Base-by-base conservation (phyloP, 1,139 yeast genomes). In the Pichia sp. region DNA sequence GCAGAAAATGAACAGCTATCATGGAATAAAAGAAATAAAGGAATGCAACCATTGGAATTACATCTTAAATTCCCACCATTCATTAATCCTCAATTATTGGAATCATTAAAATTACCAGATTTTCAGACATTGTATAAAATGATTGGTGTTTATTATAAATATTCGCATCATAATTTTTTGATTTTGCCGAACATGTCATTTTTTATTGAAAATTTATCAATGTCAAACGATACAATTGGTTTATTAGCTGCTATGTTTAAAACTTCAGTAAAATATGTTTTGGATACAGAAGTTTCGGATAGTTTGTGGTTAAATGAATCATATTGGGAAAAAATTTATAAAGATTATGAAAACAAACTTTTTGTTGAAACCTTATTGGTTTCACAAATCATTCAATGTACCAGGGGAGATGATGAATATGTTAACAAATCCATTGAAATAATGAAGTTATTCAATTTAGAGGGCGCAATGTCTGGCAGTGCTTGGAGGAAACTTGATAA, bases 111-210 rank as follows among this genome's bases (percentile, higher is more conserved):
- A 10, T 61, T 79, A 29, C 85, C 85, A 1, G 55, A 66, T 9
- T 68, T 73, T 69, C 58, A 59, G 28, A 62, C 66, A 0, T 62
- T 76, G 7, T 63, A 65, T 41, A 57, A 63, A 10, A 56, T 76
- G 38, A 57, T 79, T 44, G 78, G 77, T 51, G 60, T 72, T 27
- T 79, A 73, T 58, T 79, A 75, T 58, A 66, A 70, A 41, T 74
- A 72, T 56, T 64, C 69, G 40, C 79, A 78, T 47, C 72, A 76
- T 7, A 66, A 69, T 39, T 71, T 74, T 48, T 71, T 75, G 43
- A 59, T 76, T 18, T 59, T 79, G 8, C 76, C 79, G 1, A 68
- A 76, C 27, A 72, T 71, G 50, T 54, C 61, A 3, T 55, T 65
- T 4, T 64, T 77, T 35, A 52, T 75, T 18, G 58, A 61, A 34